Evolutionary conservation across 2,329 filamentous ascomycete species (phyloP).

Genomic region (Aureobasidium sp.): DNA sequence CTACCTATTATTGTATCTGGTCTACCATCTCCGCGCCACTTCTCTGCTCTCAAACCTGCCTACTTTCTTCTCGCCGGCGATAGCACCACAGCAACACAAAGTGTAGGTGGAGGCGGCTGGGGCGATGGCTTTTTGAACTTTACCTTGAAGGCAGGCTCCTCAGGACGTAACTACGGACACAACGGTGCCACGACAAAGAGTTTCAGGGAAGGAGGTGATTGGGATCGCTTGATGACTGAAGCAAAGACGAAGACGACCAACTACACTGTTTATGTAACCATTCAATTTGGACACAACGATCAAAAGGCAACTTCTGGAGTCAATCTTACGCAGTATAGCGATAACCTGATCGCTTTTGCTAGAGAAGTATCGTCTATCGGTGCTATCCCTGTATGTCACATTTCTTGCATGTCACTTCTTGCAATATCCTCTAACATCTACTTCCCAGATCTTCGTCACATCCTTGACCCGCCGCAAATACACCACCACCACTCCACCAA

Average conservation of each 20-base stretch:
- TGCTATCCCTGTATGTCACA: slow-evolving; percentile 28
- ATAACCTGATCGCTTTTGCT: slow-evolving; percentile 40
- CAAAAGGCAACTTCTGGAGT: slow-evolving; percentile 44
- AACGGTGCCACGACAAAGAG: slow-evolving; percentile 50
- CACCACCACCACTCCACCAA: slow-evolving; percentile 28
- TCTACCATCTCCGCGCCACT: background rate
- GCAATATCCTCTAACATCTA: background rate
- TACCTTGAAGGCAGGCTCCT: slow-evolving; percentile 40
- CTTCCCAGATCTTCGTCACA: slow-evolving; percentile 34
- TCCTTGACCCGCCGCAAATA: slow-evolving; percentile 46
- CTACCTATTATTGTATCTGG: background rate
- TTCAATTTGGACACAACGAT: slow-evolving; percentile 55
- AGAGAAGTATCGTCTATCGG: slow-evolving; percentile 26
- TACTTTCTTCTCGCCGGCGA: slow-evolving; percentile 45
- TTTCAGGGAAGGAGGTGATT: slow-evolving; percentile 45
- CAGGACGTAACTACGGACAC: slow-evolving; percentile 48
- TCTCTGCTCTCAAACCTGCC: slow-evolving; percentile 23
- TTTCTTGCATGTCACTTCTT: background rate
- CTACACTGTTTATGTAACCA: slow-evolving; percentile 45
- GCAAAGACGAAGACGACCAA: slow-evolving; percentile 23
- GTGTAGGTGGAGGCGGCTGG: slow-evolving; percentile 41
- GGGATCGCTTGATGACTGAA: slow-evolving; percentile 40
- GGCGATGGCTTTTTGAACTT: slow-evolving; percentile 49
- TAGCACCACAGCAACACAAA: slow-evolving; percentile 39
- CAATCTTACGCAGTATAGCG: slow-evolving; percentile 39